phyloP scores from a whole-genome alignment of 345 rosid species.

The Viola odorata region DNA sequence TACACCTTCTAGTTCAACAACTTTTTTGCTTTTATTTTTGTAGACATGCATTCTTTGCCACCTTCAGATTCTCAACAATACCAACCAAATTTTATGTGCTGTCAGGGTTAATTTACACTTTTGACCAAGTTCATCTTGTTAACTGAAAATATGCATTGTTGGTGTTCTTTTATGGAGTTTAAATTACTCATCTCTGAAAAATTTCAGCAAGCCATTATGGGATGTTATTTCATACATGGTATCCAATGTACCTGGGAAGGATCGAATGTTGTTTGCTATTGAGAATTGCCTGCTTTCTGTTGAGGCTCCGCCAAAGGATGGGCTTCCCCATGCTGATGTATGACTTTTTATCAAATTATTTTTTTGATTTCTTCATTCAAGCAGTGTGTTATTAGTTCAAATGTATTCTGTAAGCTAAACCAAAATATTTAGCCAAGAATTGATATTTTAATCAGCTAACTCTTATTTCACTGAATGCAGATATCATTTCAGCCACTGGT shows the following conservation, averaged over 20 bases:
- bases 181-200: conserved; percentile 24
- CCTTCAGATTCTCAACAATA: neutral
- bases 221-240: conserved; percentile 70
- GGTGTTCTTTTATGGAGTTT: conserved; percentile 14
- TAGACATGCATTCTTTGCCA: neutral
- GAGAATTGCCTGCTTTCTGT: conserved; percentile 81
- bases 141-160: conserved; percentile 2
- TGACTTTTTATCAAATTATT: conserved; percentile 18
- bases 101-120: neutral
- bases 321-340: conserved; percentile 96
- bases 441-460: neutral
- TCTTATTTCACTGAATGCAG: conserved; percentile 42
- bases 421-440: too few relatives aligned
- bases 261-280: conserved; percentile 79
- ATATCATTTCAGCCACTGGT: conserved; percentile 92
- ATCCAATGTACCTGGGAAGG: conserved; percentile 85
- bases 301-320: conserved; percentile 89
- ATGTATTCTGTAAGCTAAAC: too few relatives aligned
- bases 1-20: neutral
- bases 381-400: too few relatives aligned
- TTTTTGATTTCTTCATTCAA: too few relatives aligned
- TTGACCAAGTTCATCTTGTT: neutral
- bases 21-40: neutral
- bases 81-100: neutral
- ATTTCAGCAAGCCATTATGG: conserved; percentile 96